Conservation (phyloP, 768 basidiomycete species). For the Lentinula aciculospora region DNA sequence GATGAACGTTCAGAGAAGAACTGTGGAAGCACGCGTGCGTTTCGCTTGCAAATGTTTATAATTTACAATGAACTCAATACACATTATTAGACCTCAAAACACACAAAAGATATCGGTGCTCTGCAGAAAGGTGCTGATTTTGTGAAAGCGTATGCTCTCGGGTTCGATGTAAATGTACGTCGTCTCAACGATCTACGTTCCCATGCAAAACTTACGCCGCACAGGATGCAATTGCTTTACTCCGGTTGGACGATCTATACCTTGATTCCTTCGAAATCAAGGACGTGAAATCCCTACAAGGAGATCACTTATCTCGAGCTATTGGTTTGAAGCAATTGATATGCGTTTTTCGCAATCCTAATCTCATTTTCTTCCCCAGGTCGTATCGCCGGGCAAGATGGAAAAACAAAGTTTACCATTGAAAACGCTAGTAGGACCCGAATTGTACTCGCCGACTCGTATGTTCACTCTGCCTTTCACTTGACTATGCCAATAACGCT, state of each 20-base stretch:
- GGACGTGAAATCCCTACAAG: slow-evolving; percentile 96
- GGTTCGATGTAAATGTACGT: slow-evolving; percentile 88
- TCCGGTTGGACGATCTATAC: slow-evolving; percentile 94
- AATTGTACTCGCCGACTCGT: slow-evolving; percentile 99
- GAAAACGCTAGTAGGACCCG: slow-evolving; percentile 96
- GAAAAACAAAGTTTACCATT: slow-evolving; percentile 98
- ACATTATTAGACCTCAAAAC: slow-evolving; percentile 74
- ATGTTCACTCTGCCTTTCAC: slow-evolving; percentile 23
- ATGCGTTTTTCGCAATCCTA: not conserved
- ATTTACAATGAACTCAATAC: not conserved
- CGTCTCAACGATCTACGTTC: not conserved
- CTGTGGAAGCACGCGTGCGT: slow-evolving; percentile 89
- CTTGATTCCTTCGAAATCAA: slow-evolving; percentile 99
- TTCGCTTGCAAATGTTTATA: not conserved
- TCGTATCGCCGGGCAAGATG: slow-evolving; percentile 97
- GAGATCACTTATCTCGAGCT: slow-evolving; percentile 96
- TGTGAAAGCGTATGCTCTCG: slow-evolving; percentile 88
- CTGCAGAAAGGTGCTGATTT: slow-evolving; percentile 98
- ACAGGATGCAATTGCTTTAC: slow-evolving; percentile 91
- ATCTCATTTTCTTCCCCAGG: slow-evolving; percentile 34
- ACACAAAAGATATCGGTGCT: slow-evolving; percentile 88
- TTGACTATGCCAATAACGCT: slow-evolving; percentile 1
- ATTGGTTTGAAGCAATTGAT: slow-evolving; percentile 56
- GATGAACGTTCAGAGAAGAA: slow-evolving; percentile 89
- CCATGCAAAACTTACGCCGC: not conserved